These are phyloP conservation scores for Balakata baccata DNA, from an alignment of 345 rosid genomes.

Conservation along the genomic window DNA sequence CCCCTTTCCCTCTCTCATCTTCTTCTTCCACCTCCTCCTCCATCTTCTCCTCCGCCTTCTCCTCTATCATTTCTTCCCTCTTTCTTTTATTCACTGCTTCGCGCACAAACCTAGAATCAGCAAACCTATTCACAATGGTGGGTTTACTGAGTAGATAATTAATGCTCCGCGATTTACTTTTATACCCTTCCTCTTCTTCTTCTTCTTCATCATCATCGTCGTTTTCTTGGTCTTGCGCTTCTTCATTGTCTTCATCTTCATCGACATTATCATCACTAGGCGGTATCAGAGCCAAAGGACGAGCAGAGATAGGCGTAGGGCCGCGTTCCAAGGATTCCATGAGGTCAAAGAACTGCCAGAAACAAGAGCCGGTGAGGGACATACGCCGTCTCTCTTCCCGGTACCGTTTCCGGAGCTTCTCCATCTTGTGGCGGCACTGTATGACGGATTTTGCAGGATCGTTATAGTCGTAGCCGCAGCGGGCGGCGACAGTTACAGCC, in stretches of 20 bases:
- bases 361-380: slow-evolving; percentile 19
- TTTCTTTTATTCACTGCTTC: slow-evolving; percentile 29
- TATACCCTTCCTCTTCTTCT: slow-evolving; percentile 32
- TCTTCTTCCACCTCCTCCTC: slow-evolving; percentile 1
- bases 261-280: neutral
- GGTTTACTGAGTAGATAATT: slow-evolving; percentile 58
- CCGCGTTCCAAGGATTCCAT: slow-evolving; percentile 73
- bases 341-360: slow-evolving; percentile 61
- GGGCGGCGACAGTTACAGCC: slow-evolving; percentile 53
- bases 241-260: slow-evolving; percentile 15
- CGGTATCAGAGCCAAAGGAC: slow-evolving; percentile 41
- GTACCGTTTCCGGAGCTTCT: slow-evolving; percentile 72
- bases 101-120: slow-evolving; percentile 22
- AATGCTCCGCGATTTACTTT: slow-evolving; percentile 54
- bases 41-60: slow-evolving; percentile 2
- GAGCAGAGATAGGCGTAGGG: slow-evolving; percentile 55
- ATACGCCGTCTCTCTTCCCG: slow-evolving; percentile 49
- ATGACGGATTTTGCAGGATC: slow-evolving; percentile 43
- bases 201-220: slow-evolving; percentile 37
- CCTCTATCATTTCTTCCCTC: slow-evolving; percentile 21
- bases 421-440: slow-evolving; percentile 86
- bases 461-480: slow-evolving; percentile 51
- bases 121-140: slow-evolving; percentile 47
- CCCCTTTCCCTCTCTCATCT: slow-evolving; percentile 23
- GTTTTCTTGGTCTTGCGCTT: slow-evolving; percentile 9